Percentiles rank a stretch among this genome's conserved stretches.
Conservation (phyloP, 331 rosid genomes). For the Quercus phellos region DNA sequence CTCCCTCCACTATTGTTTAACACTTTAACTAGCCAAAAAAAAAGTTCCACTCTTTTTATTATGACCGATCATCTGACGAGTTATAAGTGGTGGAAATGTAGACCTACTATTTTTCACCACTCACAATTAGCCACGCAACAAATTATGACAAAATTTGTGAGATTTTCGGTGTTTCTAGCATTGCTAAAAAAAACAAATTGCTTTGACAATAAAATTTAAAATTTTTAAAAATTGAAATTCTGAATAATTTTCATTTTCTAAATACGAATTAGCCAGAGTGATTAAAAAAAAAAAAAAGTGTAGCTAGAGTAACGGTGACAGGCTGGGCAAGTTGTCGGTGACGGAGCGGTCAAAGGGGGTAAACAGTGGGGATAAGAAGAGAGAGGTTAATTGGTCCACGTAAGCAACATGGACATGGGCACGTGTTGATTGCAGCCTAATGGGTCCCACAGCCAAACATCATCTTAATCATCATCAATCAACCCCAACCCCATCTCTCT, state of each 20-base stretch:
- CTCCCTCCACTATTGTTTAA: too few species aligned
- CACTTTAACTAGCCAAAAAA: too few species aligned
- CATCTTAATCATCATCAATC: not conserved
- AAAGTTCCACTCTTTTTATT: too few species aligned
- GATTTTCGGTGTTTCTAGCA: too few species aligned
- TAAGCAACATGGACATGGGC: slow-evolving; percentile 52
- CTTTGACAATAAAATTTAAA: too few species aligned
- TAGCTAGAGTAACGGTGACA: slow-evolving; percentile 32
- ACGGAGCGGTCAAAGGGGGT: slow-evolving; percentile 33
- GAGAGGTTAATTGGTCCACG: slow-evolving; percentile 40
- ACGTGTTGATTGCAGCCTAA: slow-evolving; percentile 71
- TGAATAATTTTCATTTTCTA: not conserved
- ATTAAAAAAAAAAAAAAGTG: too few species aligned
- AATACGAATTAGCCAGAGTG: not conserved
- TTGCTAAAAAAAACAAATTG: too few species aligned
- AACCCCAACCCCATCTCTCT: not conserved
- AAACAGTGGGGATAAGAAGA: slow-evolving; percentile 2
- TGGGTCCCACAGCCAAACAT: slow-evolving; percentile 31
- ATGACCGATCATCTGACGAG: accelerated
- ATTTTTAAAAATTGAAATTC: too few species aligned
- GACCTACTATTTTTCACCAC: accelerated
- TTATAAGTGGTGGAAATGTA: accelerated
- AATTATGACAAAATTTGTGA: too few species aligned
- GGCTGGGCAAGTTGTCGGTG: slow-evolving; percentile 40
- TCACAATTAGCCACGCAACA: accelerated